These are phyloP conservation scores for Chamaecyparis obtusa DNA, from an alignment of 75 land plant species.

Conservation along the genomic window DNA sequence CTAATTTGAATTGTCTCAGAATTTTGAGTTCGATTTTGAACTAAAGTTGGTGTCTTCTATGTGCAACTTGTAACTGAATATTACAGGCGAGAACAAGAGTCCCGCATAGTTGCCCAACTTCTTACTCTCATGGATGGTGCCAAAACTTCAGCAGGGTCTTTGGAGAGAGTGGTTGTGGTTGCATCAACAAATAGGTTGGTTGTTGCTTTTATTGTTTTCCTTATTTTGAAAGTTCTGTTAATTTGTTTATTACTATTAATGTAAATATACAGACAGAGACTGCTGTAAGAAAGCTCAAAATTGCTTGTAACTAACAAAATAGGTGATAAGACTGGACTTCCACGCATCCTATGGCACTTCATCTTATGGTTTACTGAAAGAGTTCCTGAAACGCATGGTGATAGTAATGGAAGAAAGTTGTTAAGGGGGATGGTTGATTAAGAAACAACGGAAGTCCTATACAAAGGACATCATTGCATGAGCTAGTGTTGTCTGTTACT, in stretches of 20 bases:
- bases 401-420: background rate
- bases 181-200: constrained; percentile 85
- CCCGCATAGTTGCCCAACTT: constrained; percentile 76
- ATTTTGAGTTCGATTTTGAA: background rate
- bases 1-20: background rate
- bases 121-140: constrained; percentile 79
- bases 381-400: background rate
- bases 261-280: background rate
- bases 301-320: background rate
- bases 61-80: constrained; percentile 1
- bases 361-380: background rate
- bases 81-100: constrained; percentile 76
- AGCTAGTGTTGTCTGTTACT: background rate
- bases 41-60: background rate
- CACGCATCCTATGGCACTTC: background rate
- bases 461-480: background rate
- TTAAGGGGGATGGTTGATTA: background rate
- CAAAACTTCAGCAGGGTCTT: constrained; percentile 28
- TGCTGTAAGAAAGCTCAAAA: background rate
- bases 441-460: background rate
- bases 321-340: background rate
- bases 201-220: background rate
- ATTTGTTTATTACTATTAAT: background rate
- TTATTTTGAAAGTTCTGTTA: background rate
- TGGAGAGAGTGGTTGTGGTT: constrained; percentile 66